These are phyloP conservation scores for Royoungia palumana DNA, from an alignment of 768 basidiomycete species.

Conservation along the genomic window DNA sequence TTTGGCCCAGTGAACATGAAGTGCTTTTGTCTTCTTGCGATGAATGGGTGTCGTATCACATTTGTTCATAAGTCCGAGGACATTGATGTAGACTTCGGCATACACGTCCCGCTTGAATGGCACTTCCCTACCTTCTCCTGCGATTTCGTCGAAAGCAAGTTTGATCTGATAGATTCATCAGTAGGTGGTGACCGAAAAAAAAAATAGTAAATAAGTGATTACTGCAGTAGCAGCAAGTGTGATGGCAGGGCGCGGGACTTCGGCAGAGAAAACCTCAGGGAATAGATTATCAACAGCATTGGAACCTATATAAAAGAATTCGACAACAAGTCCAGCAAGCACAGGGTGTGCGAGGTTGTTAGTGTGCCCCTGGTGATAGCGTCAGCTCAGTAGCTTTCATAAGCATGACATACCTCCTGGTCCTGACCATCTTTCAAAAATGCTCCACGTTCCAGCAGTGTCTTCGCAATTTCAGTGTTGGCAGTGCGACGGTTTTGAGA, in stretches of 20 bases:
- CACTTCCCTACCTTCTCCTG: constrained; percentile 1
- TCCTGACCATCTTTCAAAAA: constrained; percentile 1
- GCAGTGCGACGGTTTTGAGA: neutral
- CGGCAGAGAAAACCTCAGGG: neutral
- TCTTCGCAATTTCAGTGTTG: neutral
- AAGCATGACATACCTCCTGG: neutral
- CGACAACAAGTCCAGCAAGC: neutral
- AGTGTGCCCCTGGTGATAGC: neutral
- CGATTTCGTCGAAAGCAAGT: neutral
- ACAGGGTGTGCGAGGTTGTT: constrained; percentile 2
- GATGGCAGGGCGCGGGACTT: neutral
- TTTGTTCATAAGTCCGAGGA: constrained; percentile 1
- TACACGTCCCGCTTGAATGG: constrained; percentile 3
- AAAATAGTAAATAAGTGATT: too few species aligned
- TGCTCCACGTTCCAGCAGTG: neutral
- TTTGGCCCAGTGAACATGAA: neutral
- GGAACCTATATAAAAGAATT: constrained; percentile 3
- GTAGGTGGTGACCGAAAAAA: neutral
- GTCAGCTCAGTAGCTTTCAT: too few species aligned
- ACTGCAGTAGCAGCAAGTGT: constrained; percentile 1
- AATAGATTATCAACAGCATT: neutral
- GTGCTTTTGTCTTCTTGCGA: neutral
- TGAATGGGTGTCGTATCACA: constrained; percentile 2
- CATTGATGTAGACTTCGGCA: neutral
- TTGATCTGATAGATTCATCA: neutral